A percentile compares a stretch with the other conserved stretches of the same genome.
Evolutionary conservation across 371 early-diverging fungal species (phyloP).

Genomic region (Zopfochytrium polystomum): DNA sequence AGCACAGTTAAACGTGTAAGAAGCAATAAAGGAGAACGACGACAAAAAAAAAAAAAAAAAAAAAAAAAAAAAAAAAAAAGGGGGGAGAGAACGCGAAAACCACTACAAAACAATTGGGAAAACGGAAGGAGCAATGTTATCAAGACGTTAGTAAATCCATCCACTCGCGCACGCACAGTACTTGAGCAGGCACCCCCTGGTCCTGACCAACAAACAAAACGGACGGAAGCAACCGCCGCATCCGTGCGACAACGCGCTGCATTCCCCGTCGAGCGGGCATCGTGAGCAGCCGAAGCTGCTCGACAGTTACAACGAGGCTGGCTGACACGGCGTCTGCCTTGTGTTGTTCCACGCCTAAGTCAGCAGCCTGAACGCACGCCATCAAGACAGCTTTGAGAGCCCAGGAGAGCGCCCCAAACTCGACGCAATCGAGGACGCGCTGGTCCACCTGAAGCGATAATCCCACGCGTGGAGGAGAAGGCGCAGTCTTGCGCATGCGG

Average conservation of each 20-base stretch:
- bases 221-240: neutral
- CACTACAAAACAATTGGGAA: neutral
- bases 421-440: constrained; percentile 1
- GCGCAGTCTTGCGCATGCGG: neutral
- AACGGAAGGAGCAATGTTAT: neutral
- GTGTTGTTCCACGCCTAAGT: too few relatives aligned
- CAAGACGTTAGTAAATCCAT: neutral
- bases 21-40: too few relatives aligned
- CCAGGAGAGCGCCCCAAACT: constrained; percentile 20
- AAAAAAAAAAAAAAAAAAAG: too few relatives aligned
- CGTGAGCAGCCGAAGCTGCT: too few relatives aligned
- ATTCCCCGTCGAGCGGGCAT: neutral
- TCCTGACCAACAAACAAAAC: neutral
- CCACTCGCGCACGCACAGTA: neutral
- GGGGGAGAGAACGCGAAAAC: too few relatives aligned
- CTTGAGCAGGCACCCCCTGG: neutral
- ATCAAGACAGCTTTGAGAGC: neutral
- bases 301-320: too few relatives aligned
- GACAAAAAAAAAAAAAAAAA: too few relatives aligned
- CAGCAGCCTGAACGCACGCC: too few relatives aligned
- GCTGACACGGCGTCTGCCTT: too few relatives aligned
- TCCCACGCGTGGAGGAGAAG: neutral
- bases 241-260: neutral
- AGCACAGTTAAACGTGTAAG: too few relatives aligned
- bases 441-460: neutral